Evolutionary conservation across 768 basidiomycete species (phyloP).

Genomic region (Suillus clintonianus): DNA sequence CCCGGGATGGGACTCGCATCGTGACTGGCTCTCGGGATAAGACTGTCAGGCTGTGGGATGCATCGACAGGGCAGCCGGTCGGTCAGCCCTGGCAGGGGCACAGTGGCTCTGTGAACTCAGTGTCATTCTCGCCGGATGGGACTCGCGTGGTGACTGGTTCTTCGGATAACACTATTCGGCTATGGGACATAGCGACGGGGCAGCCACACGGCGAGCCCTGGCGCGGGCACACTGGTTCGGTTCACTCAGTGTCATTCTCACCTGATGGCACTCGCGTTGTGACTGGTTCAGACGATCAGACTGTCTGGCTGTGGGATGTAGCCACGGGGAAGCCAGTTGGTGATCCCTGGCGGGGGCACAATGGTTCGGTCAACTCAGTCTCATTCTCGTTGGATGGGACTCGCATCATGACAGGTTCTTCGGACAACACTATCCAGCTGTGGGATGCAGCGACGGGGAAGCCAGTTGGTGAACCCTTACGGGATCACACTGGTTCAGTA

Average conservation of each 20-base stretch:
- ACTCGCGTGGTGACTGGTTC: background rate
- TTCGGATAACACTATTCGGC: background rate
- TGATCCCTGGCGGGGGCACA: conserved; percentile 2
- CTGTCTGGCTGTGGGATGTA: conserved; percentile 3
- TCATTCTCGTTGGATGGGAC: conserved; percentile 14
- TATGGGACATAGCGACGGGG: background rate
- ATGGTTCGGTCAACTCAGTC: background rate
- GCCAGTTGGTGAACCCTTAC: background rate
- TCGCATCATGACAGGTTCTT: conserved; percentile 18
- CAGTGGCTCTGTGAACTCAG: background rate
- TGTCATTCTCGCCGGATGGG: background rate
- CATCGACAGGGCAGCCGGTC: background rate
- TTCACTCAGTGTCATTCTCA: conserved; percentile 8
- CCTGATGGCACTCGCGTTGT: background rate
- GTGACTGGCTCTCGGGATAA: background rate
- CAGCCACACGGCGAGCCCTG: background rate
- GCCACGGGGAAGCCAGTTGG: conserved; percentile 5
- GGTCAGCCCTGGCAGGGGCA: background rate
- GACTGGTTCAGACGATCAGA: background rate
- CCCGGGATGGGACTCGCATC: background rate
- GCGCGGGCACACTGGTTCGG: background rate
- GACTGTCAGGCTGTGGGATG: background rate
- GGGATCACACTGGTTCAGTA: conserved; percentile 7
- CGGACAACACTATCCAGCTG: conserved; percentile 14
- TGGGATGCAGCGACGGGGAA: conserved; percentile 19